phyloP scores from a whole-genome alignment of 106 monocot genomes.

The Vanilla planifolia region DNA sequence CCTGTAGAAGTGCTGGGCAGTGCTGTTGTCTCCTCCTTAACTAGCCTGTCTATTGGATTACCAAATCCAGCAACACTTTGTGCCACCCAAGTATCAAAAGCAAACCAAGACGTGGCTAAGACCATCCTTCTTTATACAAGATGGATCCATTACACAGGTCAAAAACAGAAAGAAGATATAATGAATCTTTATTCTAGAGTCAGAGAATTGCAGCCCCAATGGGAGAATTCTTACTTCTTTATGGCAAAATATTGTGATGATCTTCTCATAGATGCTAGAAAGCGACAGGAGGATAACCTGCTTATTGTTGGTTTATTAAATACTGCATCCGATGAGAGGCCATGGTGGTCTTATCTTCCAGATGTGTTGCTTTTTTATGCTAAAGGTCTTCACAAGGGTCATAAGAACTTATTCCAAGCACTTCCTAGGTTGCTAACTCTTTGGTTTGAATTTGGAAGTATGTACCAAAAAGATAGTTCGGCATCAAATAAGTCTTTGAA shows the following conservation, averaged over 20 bases:
- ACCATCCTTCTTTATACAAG: constrained; percentile 84
- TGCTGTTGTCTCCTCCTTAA: constrained; percentile 53
- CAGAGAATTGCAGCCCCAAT: constrained; percentile 87
- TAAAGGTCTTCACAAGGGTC: constrained; percentile 92
- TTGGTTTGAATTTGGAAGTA: constrained; percentile 98
- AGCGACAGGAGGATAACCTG: constrained; percentile 73
- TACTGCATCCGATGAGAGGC: constrained; percentile 59
- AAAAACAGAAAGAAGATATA: constrained; percentile 96
- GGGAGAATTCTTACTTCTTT: constrained; percentile 98
- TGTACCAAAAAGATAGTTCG: constrained; percentile 52
- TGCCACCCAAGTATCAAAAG: constrained; percentile 53
- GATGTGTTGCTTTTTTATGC: constrained; percentile 85
- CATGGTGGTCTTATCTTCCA: constrained; percentile 92
- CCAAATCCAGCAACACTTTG: constrained; percentile 53
- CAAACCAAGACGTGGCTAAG: constrained; percentile 78
- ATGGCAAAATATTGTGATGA: constrained; percentile 96
- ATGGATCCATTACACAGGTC: constrained; percentile 97
- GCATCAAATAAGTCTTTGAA: constrained; percentile 54
- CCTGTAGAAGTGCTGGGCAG: constrained; percentile 72
- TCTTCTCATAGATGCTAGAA: constrained; percentile 91
- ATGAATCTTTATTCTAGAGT: constrained; percentile 87
- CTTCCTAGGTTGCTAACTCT: constrained; percentile 87
- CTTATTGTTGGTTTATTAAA: constrained; percentile 20
- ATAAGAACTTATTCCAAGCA: constrained; percentile 92
- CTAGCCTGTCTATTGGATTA: constrained; percentile 70